phyloP scores from a whole-genome alignment of 148 eudicot species.

The Rheum nobile region DNA sequence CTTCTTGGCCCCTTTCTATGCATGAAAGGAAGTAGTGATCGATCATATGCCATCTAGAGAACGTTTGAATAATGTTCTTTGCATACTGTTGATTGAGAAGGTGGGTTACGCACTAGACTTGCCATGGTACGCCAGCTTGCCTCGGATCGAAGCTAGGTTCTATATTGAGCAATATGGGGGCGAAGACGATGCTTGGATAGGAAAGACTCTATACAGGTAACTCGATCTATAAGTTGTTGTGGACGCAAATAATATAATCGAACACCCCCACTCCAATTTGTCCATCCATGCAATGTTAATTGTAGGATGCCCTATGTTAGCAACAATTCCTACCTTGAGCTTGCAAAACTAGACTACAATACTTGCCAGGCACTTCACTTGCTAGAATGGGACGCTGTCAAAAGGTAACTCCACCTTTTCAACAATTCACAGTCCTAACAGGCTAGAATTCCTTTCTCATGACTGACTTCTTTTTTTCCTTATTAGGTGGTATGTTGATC shows the following conservation, averaged over 20 bases:
- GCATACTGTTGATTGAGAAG: constrained; percentile 16
- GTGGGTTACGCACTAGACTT: constrained; percentile 66
- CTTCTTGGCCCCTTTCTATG: background rate
- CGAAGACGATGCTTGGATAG: constrained; percentile 82
- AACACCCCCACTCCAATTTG: too few species aligned
- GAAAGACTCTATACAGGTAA: constrained; percentile 80
- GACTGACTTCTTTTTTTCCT: too few species aligned
- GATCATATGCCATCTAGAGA: too few species aligned
- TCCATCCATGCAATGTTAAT: background rate
- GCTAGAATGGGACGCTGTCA: constrained; percentile 49
- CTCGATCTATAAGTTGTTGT: too few species aligned
- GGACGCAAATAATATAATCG: too few species aligned
- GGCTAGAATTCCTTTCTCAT: too few species aligned
- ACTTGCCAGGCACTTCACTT: constrained; percentile 55
- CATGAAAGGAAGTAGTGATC: background rate
- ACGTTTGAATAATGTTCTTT: background rate
- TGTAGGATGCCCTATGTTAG: constrained; percentile 66
- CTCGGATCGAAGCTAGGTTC: constrained; percentile 63
- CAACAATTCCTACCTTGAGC: constrained; percentile 63
- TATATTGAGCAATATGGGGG: constrained; percentile 83
- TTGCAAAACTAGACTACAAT: constrained; percentile 73
- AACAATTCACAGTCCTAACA: too few species aligned
- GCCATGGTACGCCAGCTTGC: constrained; percentile 76
- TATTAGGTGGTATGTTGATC: constrained; percentile 51
- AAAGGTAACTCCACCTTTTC: constrained; percentile 25